phyloP scores from a whole-genome alignment of 164 flowering plant genomes.

The Saururus chinensis region DNA sequence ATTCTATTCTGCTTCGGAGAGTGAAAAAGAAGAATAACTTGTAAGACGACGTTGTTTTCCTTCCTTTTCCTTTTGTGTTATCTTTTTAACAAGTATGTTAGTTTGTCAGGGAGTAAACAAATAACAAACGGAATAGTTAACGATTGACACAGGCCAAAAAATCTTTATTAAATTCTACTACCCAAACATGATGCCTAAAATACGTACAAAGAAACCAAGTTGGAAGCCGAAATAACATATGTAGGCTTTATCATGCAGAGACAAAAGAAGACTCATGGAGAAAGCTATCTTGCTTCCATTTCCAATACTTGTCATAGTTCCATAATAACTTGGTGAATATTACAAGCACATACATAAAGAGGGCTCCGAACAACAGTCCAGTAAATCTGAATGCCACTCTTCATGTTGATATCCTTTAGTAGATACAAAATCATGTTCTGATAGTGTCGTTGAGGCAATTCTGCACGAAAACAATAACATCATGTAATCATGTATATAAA shows the following conservation, averaged over 20 bases:
- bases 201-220: neutral
- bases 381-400: slow-evolving; percentile 91
- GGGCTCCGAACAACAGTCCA: slow-evolving; percentile 93
- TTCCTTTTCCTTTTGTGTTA: too few relatives aligned
- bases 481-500: neutral
- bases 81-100: too few relatives aligned
- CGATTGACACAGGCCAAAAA: neutral
- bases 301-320: neutral
- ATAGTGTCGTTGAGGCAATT: slow-evolving; percentile 54
- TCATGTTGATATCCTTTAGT: slow-evolving; percentile 37
- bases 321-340: too few relatives aligned
- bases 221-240: neutral
- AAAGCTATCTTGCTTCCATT: neutral
- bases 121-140: too few relatives aligned
- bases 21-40: too few relatives aligned
- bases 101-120: too few relatives aligned
- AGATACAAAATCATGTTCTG: slow-evolving; percentile 53
- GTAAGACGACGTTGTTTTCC: too few relatives aligned
- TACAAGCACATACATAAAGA: slow-evolving; percentile 48
- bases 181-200: neutral
- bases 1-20: too few relatives aligned
- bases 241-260: neutral
- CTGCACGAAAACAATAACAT: slow-evolving; percentile 27
- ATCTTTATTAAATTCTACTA: neutral
- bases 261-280: too few relatives aligned